Conservation (phyloP, 306 rosid species). For the Corylus avellana region DNA sequence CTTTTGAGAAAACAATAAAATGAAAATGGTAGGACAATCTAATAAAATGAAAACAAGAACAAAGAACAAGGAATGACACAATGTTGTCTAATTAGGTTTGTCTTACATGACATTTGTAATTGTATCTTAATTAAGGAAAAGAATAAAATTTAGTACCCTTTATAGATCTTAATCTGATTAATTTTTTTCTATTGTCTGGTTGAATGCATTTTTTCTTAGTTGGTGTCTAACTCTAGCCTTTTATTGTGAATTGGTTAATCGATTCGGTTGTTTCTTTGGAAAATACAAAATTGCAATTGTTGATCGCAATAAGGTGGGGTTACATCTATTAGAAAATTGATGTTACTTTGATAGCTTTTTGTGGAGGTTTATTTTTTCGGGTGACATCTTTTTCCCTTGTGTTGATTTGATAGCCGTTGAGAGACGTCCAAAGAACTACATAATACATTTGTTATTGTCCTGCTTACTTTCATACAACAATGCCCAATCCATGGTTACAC, state of each 20-base stretch:
- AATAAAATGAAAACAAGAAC: neutral
- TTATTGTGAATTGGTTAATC: constrained; percentile 4
- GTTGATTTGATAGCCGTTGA: neutral
- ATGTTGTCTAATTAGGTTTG: neutral
- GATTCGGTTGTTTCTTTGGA: neutral
- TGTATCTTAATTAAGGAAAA: too few species aligned
- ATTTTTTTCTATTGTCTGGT: constrained; percentile 12
- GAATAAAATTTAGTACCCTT: neutral
- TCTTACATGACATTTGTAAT: neutral
- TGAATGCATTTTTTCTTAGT: neutral
- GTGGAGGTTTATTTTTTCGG: neutral
- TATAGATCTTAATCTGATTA: neutral
- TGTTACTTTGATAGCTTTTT: neutral
- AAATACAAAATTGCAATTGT: neutral
- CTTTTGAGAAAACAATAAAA: neutral
- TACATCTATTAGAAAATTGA: neutral
- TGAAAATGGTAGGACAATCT: neutral
- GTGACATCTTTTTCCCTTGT: neutral
- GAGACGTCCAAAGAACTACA: neutral
- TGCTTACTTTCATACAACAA: neutral
- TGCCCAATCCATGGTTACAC: neutral
- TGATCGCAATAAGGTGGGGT: neutral
- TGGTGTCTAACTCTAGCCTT: neutral
- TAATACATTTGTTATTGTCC: neutral
- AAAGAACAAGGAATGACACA: neutral